Base-by-base conservation (phyloP, 2,329 filamentous ascomycete genomes). In the Clonostachys sp. region DNA sequence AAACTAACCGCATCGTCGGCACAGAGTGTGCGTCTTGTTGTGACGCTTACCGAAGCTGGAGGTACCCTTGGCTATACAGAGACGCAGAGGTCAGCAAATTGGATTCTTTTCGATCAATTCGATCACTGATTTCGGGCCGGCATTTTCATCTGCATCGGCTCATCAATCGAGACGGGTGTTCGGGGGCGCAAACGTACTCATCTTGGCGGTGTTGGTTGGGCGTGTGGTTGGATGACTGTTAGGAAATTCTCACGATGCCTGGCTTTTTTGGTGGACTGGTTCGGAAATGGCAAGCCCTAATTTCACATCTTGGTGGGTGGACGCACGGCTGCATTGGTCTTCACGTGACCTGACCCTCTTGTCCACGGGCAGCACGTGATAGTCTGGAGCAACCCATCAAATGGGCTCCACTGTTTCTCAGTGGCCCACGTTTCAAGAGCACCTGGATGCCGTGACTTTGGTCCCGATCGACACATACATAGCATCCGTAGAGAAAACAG, bases 11-110 rank as follows among this genome's bases (percentile, higher is more conserved):
- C 91, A 96, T 80, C 91, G 91, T 84, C 91, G 87, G 89, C 91
- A 96, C 76, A 96, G 80, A 74, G 87, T 91, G 86, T 96, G 91
- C 81, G 91, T 90, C 86, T 95, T 95, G 85, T 92, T 95, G 83
- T 95, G 90, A 84, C 90, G 72, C 68, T 77, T 77, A 69, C 73
- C 73, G 64, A 77, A 77, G 65, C 73, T 77, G 64, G 74, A 76
- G 62, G 75, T 78, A 73, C 75, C 75, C 75, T 78, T 78, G 62
- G 75, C 75, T 78, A 59, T 61, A 66, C 56, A 53, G 34, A 36
- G 34, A 17, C 9, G 14, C 34, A n/a, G 18, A 18, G 13, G 41
- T 44, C 42, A 44, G 24, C 12, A 34, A 14, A 20, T 45, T n/a
- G 20, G 14, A 17, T 40, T 18, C 38, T n/a, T n/a, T 40, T 40